Base-by-base conservation (phyloP, 2,329 filamentous ascomycete species). In the Fusarium sp. region DNA sequence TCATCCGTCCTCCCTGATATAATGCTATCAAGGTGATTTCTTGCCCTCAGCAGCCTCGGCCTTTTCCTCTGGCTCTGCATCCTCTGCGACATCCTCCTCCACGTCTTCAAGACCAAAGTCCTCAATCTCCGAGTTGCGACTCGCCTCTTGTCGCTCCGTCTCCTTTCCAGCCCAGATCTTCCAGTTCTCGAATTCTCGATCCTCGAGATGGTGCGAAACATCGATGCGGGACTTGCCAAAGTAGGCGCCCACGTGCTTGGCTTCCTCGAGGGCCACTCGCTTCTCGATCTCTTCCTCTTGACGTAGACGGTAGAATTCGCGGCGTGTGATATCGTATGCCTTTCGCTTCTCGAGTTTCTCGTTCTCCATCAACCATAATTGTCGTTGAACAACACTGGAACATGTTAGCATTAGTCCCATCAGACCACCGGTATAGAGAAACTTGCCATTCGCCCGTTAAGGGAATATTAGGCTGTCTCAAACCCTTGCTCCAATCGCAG, bases 221-320 rank as follows among this genome's bases (percentile, higher is more conserved):
- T 97, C 91, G 57, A 94, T 80, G 66, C 89, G 87, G 45, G 89
- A 86, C 82, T 92, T 93, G 80, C 94, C 94, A 80, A 98, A 98
- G 86, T 94, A 94, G 56, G 94, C 95, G 59, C 96, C 96, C 10
- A 93, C 92, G 77, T 93, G 89, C 71, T 91, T 86, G 33, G 96
- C 95, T 83, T 99, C 96, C 83, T 99, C 96, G 55, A 90, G 87
- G 12, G 95, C 93, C 66, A 99, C 88, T 76, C 95, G 91, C 75
- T 89, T 88, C 83, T 95, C 91, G 52, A 97, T 89, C 73, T 98
- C 94, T 76, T 97, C 91, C 66, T 90, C 86, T 76, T 97, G 92
- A 66, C 96, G 92, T 71, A 95, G 83, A 49, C 88, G 85, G 84
- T 99, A 99, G 83, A 98, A 97, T 81, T 99, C 95, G 73, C 91